Evolutionary conservation across 805 yeast genomes (phyloP).

Genomic region (Sugiyamaella floridensis): DNA sequence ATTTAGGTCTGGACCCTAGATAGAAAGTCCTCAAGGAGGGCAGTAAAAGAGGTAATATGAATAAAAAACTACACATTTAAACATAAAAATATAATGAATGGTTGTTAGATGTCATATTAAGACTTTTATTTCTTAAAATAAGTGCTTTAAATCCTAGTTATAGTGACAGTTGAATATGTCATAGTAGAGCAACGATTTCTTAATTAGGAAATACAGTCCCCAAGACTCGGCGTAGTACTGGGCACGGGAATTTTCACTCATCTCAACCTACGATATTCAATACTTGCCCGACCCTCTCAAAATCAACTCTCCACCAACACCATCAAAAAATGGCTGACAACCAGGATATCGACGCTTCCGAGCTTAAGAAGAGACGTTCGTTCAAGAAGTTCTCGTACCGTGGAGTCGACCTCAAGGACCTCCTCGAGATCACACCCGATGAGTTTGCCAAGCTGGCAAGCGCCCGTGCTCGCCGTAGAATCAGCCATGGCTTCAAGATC

Average conservation of each 20-base stretch:
- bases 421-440: conserved; percentile 90
- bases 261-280: neutral
- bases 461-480: conserved; percentile 99
- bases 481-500: conserved; percentile 92
- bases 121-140: too few species aligned
- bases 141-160: neutral
- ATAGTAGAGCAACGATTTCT: too few species aligned
- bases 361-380: conserved; percentile 55
- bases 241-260: neutral
- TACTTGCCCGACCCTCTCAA: neutral
- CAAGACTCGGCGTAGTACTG: neutral
- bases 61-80: too few species aligned
- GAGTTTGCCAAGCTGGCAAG: conserved; percentile 94
- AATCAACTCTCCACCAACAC: neutral
- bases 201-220: too few species aligned
- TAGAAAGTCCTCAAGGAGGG: too few species aligned
- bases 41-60: too few species aligned
- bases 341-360: conserved; percentile 17
- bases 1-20: neutral
- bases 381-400: conserved; percentile 97
- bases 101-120: too few species aligned
- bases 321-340: conserved; percentile 22
- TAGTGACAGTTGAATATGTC: neutral
- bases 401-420: conserved; percentile 95
- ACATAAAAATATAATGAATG: too few species aligned